Base-by-base conservation (phyloP, 2,329 filamentous ascomycete species). In the Fusarium fracticaudum region DNA sequence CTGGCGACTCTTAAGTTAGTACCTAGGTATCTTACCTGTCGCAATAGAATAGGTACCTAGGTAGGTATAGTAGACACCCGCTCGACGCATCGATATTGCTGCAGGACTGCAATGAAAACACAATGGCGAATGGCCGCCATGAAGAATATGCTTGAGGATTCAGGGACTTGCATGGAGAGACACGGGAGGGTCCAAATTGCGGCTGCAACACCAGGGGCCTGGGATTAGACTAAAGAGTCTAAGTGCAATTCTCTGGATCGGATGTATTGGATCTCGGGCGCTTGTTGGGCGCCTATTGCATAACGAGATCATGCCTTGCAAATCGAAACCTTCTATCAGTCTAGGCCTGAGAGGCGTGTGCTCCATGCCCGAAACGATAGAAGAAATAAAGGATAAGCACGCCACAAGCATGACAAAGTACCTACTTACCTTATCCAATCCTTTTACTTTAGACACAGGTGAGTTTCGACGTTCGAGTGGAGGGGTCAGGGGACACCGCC, bases 321-420 rank as follows among this genome's bases (percentile, higher is more conserved):
- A 57, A 53, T 54, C 44, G 31, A 54, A 65, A 65, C 51, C 62
- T 71, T 73, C 57, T 60, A 29, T 47, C 62, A 63, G 62, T 74
- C 67, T 75, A 62, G 73, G 75, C 67, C 67, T 64, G 54, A 67
- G 63, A 51, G 71, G 69, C 57, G 70, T 65, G 74, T 77, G 72
- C 64, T 72, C 73, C 67, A 75, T 69, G 66, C 76, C 76, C 65
- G 63, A 78, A 78, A 76, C 69, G 66, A 74, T 55, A 22, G 17
- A 35, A 44, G 66, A 70, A 70, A 66, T 54, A 33, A 66, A 66
- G 41, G 53, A 59, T 60, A 45, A 54, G 47, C 58, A 57, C 62
- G 64, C 74, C 72, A 68, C 53, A 37, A 60, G 60, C 60, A 67
- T 65, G 60, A 50, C 63, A 64, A 59, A 50, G 68, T 33, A 17